A percentile compares a stretch with the other conserved stretches of the same genome.
Evolutionary conservation across 148 eudicot genomes (phyloP).

Genomic region (Amaranthus palmeri): DNA sequence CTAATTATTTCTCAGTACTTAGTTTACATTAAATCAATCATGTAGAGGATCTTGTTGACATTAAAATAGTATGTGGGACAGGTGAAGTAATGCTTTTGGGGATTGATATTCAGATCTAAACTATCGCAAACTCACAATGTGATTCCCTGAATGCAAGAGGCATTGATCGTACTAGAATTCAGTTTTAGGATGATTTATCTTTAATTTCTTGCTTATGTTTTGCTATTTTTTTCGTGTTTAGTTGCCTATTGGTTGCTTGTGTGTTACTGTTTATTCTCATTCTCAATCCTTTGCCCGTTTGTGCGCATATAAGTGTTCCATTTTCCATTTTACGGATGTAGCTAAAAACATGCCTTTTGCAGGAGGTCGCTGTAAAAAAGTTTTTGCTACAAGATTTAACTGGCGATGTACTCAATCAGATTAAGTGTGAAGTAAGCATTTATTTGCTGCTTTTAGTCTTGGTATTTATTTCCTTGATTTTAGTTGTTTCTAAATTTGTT

Average conservation of each 20-base stretch:
- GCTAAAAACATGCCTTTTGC: conserved; percentile 26
- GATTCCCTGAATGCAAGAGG: neutral
- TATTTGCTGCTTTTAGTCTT: conserved; percentile 1
- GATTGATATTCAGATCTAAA: neutral
- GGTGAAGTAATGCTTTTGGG: neutral
- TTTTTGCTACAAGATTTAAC: conserved; percentile 94
- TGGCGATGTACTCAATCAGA: conserved; percentile 71
- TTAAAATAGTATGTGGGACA: neutral
- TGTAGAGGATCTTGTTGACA: too few species aligned
- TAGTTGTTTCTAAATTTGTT: neutral
- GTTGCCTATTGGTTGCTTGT: neutral
- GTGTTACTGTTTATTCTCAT: neutral
- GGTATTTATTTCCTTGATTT: conserved; percentile 1
- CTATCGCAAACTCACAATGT: neutral
- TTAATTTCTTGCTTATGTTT: neutral
- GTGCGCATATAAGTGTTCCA: neutral
- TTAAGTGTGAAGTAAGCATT: conserved; percentile 76
- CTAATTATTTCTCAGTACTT: neutral
- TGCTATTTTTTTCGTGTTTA: neutral
- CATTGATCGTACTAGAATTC: neutral
- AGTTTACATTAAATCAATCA: neutral
- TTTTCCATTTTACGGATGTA: neutral
- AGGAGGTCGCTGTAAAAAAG: conserved; percentile 99
- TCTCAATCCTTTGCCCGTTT: neutral
- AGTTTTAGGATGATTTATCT: neutral